Base-by-base conservation (phyloP, 768 basidiomycete species). In the Fomitopsis pulvina region DNA sequence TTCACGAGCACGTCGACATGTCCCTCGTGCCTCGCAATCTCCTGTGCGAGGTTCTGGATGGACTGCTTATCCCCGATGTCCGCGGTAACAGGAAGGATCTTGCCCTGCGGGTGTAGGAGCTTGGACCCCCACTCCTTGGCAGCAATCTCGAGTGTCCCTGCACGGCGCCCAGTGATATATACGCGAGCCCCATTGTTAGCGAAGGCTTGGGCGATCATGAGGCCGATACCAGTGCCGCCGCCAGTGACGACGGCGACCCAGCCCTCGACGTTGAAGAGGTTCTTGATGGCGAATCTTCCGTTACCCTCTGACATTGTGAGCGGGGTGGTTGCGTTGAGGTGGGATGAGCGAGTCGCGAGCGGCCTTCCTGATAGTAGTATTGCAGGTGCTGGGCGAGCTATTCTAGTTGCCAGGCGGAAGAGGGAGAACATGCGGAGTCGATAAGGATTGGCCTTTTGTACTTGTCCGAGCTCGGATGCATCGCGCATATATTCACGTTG, bases 181-280 rank as follows among this genome's bases (percentile, higher is more conserved):
- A 72, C 71, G 11, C 59, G 60, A 3, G 72, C 72, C 21, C 71
- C 71, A 57, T 72, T 71, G 55, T 64, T 66, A 9, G 72, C 71
- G 42, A 72, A 67, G 2, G 65, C 66, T 47, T 69, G 65, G 1
- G 71, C 64, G 32, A 73, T 73, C 71, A 73, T 69, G 22, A 70
- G 64, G n/a, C 68, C 70, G 32, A 74, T 66, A n/a, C 72, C 71
- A 1, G 64, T 66, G 37, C 63, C 58, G 47, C 63, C 60, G 24
- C 63, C 64, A 34, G 63, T 63, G 54, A 63, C 59, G 51, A 63
- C 58, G 53, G 25, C 41, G 51, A 58, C 57, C 60, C 60, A 60
- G 46, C 53, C 63, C 46, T 65, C 55, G 55, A 66, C 63, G 38
- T 64, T 55, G 58, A 63, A 64, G 48, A 67, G 63, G 30, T 50